Evolutionary conservation across 108 stramenopile species (phyloP).

Genomic region (Skeletonema potamos): DNA sequence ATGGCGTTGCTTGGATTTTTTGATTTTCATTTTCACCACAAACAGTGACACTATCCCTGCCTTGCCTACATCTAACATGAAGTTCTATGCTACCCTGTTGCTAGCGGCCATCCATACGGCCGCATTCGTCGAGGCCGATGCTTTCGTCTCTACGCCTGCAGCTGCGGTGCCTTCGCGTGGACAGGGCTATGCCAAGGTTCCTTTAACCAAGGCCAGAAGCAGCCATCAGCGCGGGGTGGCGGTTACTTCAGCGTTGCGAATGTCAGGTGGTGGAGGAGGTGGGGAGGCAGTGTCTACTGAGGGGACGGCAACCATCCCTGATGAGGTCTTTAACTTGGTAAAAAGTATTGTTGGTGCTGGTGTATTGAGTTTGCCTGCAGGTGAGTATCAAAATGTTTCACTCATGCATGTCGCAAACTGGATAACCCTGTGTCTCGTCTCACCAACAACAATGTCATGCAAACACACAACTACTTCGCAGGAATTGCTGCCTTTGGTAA

Average conservation of each 20-base stretch:
- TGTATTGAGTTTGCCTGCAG: conserved; percentile 91
- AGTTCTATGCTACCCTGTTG: conserved; percentile 31
- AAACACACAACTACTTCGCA: not conserved
- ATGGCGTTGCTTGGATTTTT: too few relatives aligned
- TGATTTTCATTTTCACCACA: too few relatives aligned
- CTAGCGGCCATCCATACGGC: conserved; percentile 36
- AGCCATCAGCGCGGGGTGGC: not conserved
- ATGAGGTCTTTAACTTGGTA: conserved; percentile 91
- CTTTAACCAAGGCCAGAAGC: conserved; percentile 13
- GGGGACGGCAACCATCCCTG: conserved; percentile 80
- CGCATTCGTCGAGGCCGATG: conserved; percentile 41
- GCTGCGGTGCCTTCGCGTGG: not conserved
- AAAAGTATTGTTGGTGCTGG: conserved; percentile 95
- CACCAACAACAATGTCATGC: not conserved
- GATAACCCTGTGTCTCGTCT: not conserved
- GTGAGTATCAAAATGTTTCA: conserved; percentile 20
- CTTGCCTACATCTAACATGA: conserved; percentile 8
- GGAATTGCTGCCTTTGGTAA: conserved; percentile 92
- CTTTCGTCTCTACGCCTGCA: conserved; percentile 32
- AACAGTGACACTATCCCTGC: not conserved
- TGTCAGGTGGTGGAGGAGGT: conserved; percentile 40
- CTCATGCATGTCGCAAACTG: not conserved
- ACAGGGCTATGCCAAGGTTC: conserved; percentile 17
- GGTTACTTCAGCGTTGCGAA: conserved; percentile 18
- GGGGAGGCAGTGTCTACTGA: conserved; percentile 28